Evolutionary conservation across 345 rosid species (phyloP).

Genomic region (Angophora floribunda): DNA sequence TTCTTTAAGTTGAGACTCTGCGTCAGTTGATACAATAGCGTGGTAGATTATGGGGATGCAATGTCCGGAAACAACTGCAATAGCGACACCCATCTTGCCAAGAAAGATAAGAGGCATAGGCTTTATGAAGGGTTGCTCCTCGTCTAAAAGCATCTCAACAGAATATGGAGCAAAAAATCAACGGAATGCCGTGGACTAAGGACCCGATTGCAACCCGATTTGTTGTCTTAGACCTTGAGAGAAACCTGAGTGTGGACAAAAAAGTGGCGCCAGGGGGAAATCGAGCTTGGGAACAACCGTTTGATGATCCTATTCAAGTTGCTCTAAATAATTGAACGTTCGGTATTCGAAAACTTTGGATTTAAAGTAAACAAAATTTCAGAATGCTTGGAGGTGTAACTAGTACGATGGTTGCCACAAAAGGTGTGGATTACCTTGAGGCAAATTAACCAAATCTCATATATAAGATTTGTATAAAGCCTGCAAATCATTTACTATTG

Average conservation of each 20-base stretch:
- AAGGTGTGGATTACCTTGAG: neutral
- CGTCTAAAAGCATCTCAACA: neutral
- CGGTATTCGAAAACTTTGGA: too few species aligned
- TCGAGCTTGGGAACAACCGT: neutral
- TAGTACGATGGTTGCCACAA: neutral
- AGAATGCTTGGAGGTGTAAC: neutral
- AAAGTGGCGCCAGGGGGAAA: neutral
- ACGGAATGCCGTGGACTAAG: neutral
- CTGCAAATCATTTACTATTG: neutral
- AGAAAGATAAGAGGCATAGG: neutral
- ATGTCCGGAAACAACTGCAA: neutral
- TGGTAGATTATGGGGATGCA: neutral
- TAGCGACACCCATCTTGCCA: neutral
- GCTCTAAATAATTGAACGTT: neutral
- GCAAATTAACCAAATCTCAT: neutral
- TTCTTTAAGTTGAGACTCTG: neutral
- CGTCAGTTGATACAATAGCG: neutral
- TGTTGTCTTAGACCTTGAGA: neutral
- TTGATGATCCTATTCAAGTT: neutral
- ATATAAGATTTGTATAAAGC: neutral
- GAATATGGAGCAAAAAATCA: neutral
- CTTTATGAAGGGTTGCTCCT: neutral
- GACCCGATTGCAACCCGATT: neutral
- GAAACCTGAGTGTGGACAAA: neutral
- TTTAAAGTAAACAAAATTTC: too few species aligned